These are phyloP conservation scores for Mycothermus thermophilus DNA, from an alignment of 495 filamentous ascomycete genomes.

Conservation along the genomic window DNA sequence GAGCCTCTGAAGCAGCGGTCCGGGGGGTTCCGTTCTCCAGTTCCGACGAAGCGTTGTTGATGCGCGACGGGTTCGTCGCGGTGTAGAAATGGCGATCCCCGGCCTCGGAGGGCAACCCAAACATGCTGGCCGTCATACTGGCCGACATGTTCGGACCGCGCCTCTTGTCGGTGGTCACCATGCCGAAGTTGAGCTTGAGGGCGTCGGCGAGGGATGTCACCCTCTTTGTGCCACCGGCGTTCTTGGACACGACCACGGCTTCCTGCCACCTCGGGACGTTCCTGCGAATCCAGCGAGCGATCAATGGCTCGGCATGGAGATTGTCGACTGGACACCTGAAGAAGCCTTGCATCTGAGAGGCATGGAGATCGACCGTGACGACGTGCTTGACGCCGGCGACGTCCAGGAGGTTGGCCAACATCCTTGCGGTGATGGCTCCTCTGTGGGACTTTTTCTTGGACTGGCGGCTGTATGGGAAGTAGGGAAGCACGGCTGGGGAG, in stretches of 20 bases:
- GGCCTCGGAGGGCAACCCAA: slow-evolving; percentile 38
- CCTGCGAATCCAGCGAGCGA: slow-evolving; percentile 87
- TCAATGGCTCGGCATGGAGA: slow-evolving; percentile 87
- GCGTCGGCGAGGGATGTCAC: slow-evolving; percentile 96
- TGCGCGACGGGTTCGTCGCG: slow-evolving; percentile 18
- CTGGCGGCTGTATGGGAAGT: slow-evolving; percentile 97
- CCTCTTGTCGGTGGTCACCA: slow-evolving; percentile 86
- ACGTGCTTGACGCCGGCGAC: slow-evolving; percentile 95
- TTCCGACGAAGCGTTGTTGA: slow-evolving; percentile 14
- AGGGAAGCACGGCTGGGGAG: slow-evolving; percentile 80
- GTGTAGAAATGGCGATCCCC: slow-evolving; percentile 23
- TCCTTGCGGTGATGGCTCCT: slow-evolving; percentile 89
- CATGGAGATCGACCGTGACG: slow-evolving; percentile 92
- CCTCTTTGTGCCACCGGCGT: slow-evolving; percentile 88
- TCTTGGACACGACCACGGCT: slow-evolving; percentile 94
- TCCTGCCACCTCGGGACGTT: slow-evolving; percentile 80
- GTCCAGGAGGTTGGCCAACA: slow-evolving; percentile 87
- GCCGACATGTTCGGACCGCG: slow-evolving; percentile 37
- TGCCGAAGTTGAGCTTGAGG: slow-evolving; percentile 90
- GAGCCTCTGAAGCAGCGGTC: slow-evolving; percentile 8
- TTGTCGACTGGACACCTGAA: slow-evolving; percentile 98
- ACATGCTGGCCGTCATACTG: slow-evolving; percentile 57
- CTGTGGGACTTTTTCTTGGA: slow-evolving; percentile 98
- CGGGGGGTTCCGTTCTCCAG: slow-evolving; percentile 13
- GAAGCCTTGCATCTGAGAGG: slow-evolving; percentile 97